Base-by-base conservation (phyloP, 176 grass and related monocot genomes). In the Rhynchospora breviuscula region DNA sequence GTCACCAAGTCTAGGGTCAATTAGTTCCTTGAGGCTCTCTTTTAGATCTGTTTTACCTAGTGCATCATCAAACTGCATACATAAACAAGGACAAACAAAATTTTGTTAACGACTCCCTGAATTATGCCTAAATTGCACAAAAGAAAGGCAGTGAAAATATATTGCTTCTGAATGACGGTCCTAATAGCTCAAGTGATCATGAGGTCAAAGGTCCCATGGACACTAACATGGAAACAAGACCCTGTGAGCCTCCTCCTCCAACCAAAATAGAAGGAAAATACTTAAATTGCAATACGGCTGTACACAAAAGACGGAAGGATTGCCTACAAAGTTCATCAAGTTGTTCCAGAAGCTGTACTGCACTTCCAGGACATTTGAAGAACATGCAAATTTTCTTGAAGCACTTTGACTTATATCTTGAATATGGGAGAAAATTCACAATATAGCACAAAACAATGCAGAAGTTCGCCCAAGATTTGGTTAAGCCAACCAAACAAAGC, bases 31-130 rank as follows among this genome's bases (percentile, higher is more conserved):
- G n/a, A 98, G 79, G 46, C 82, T 81, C 82, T 91, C 95, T 79
- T 91, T 91, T 49, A 86, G 89, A 88, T 98, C 87, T 2, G 64
- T 26, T 23, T 45, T 46, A 26, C 59, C 86, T 1, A 95, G 84
- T 78, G 83, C 92, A 68, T 93, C 86, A 54, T 93, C 92, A 83
- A 98, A 98, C 95, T 98, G 88, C 69, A 89, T 15, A 81, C 29
- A 58, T 6, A 58, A 87, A 79, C 58, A 79, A 46, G 15, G 10
- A 33, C 5, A 67, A 77, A 7, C 8, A 77, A 5, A 71, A 19
- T 21, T 19, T 57, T 15, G 21, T 56, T 62, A 12, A 77, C 23
- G 18, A 56, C 48, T 73, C 26, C 6, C 9, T 8, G 17, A 54
- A 18, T 11, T 10, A 23, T 49, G 48, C 22, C 25, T 53, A 77